Conservation (phyloP, 2,329 filamentous ascomycete species). For the Plectosphaerella sp. region DNA sequence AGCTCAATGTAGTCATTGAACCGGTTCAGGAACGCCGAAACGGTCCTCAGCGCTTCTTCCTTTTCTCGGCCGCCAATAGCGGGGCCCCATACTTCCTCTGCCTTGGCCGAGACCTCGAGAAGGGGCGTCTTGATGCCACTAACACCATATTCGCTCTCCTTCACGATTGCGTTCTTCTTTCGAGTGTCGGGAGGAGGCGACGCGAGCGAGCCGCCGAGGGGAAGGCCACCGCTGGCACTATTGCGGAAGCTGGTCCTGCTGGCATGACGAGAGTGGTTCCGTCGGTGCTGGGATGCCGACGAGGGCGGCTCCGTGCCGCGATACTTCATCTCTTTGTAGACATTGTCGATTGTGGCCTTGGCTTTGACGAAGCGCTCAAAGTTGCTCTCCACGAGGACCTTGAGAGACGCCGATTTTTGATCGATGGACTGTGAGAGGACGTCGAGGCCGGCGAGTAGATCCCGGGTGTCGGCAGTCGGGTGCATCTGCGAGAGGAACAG, state of each 20-base stretch:
- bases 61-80: slow-evolving; percentile 87
- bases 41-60: slow-evolving; percentile 77
- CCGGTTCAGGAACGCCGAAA: slow-evolving; percentile 71
- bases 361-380: slow-evolving; percentile 97
- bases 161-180: slow-evolving; percentile 85
- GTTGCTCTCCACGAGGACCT: slow-evolving; percentile 94
- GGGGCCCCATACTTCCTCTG: slow-evolving; percentile 96
- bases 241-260: slow-evolving; percentile 65
- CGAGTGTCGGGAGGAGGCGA: slow-evolving; percentile 46
- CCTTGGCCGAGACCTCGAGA: slow-evolving; percentile 86
- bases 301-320: slow-evolving; percentile 51
- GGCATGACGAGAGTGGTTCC: slow-evolving; percentile 60
- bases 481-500: slow-evolving; percentile 92
- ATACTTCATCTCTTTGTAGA: slow-evolving; percentile 96
- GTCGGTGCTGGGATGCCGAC: slow-evolving; percentile 23
- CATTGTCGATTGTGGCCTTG: slow-evolving; percentile 97
- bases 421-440: slow-evolving; percentile 89
- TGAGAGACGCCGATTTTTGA: slow-evolving; percentile 94
- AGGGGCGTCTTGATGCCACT: slow-evolving; percentile 84
- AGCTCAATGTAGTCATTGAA: slow-evolving; percentile 81
- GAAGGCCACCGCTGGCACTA: slow-evolving; percentile 31
- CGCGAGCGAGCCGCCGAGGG: slow-evolving; percentile 31
- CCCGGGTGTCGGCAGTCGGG: slow-evolving; percentile 75
- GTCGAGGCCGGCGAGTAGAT: slow-evolving; percentile 76
- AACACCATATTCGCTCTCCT: slow-evolving; percentile 89